Evolutionary conservation across 306 rosid genomes (phyloP).

Genomic region (Pueraria montana): DNA sequence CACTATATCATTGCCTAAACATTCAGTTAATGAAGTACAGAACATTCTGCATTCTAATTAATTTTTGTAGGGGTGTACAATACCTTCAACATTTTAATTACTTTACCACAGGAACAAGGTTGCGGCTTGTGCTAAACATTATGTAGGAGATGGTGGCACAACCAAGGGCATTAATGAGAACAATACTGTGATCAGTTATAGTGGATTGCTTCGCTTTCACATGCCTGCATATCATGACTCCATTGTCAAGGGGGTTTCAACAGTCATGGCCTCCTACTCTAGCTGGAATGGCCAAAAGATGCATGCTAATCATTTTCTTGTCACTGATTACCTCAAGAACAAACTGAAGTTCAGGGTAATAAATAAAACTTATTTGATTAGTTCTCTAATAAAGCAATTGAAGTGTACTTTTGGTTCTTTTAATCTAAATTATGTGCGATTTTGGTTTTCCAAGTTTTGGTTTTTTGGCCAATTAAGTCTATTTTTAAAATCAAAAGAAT

Average conservation of each 20-base stretch:
- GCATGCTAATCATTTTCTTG: constrained; percentile 78
- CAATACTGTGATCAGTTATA: constrained; percentile 1
- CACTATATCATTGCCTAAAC: background rate
- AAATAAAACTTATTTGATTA: background rate
- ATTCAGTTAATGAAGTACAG: background rate
- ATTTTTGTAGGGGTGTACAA: background rate
- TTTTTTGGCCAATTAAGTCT: background rate
- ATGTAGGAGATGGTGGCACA: constrained; percentile 40
- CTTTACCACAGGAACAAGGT: constrained; percentile 29
- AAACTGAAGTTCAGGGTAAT: constrained; percentile 51
- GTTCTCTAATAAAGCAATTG: background rate
- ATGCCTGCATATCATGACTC: constrained; percentile 83
- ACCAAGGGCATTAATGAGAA: constrained; percentile 25
- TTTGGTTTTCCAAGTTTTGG: background rate
- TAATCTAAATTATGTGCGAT: background rate
- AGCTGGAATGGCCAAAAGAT: constrained; percentile 88
- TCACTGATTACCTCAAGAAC: constrained; percentile 76
- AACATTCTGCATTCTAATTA: background rate
- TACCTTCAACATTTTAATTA: background rate
- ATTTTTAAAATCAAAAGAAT: background rate
- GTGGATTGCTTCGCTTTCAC: constrained; percentile 59
- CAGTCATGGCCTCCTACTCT: constrained; percentile 67
- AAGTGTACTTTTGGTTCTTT: background rate
- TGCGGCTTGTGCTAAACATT: constrained; percentile 34
- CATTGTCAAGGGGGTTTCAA: constrained; percentile 78